Conservation (phyloP, 2,329 filamentous ascomycete species). For the Dothideomycetidae sp. region DNA sequence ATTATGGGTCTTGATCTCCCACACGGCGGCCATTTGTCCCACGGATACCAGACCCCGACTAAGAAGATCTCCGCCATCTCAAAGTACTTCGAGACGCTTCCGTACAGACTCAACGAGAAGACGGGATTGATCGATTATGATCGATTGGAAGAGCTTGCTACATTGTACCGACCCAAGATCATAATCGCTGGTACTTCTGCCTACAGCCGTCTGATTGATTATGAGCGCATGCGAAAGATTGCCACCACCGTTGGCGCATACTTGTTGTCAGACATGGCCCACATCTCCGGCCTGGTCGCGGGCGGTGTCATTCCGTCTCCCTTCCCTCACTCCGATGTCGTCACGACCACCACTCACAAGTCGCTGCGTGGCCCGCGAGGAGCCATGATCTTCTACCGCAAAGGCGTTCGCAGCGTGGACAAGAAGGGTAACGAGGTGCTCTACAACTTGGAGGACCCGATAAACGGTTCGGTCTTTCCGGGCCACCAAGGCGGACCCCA, state of each 20-base stretch:
- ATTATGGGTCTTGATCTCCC: constrained; percentile 95
- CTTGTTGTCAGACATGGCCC: constrained; percentile 93
- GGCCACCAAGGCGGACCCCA: constrained; percentile 97
- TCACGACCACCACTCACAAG: constrained; percentile 98
- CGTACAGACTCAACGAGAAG: constrained; percentile 77
- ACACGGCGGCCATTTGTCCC: constrained; percentile 88
- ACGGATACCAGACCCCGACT: constrained; percentile 90
- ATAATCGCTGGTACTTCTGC: constrained; percentile 93
- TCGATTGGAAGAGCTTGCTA: constrained; percentile 73
- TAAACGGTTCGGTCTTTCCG: constrained; percentile 98
- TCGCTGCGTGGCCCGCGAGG: constrained; percentile 92
- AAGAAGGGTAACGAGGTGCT: constrained; percentile 73
- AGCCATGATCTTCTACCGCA: constrained; percentile 99
- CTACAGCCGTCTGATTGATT: constrained; percentile 97
- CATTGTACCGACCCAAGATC: constrained; percentile 88
- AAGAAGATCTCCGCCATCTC: constrained; percentile 81
- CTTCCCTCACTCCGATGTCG: constrained; percentile 84
- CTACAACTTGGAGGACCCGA: constrained; percentile 88
- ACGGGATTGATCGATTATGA: constrained; percentile 98
- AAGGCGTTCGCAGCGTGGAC: constrained; percentile 81
- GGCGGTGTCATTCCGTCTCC: constrained; percentile 87
- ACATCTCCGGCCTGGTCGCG: constrained; percentile 92
- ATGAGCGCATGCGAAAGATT: constrained; percentile 88
- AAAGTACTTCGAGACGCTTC: constrained; percentile 98
- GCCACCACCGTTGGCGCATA: constrained; percentile 89